Evolutionary conservation across 2,329 filamentous ascomycete species (phyloP).

Genomic region (Fusarium lateritium): DNA sequence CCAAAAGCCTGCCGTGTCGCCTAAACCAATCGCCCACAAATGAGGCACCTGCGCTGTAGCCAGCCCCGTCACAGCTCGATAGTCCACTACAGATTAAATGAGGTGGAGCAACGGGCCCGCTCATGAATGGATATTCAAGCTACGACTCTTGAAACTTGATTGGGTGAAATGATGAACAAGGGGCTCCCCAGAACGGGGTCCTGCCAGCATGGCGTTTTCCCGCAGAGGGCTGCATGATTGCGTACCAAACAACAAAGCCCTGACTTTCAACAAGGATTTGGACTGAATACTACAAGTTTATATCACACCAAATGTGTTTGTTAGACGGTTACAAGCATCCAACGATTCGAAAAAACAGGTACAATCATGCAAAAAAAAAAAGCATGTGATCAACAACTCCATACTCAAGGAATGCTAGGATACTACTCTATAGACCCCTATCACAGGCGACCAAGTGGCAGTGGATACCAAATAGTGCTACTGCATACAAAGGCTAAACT

Average conservation of each 20-base stretch:
- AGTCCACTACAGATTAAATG: conserved; percentile 32
- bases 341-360: too few species aligned
- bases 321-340: neutral
- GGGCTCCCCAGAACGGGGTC: conserved; percentile 33
- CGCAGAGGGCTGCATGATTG: conserved; percentile 35
- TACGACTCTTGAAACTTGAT: conserved; percentile 17
- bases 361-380: neutral
- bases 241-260: conserved; percentile 35
- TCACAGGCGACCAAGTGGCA: neutral
- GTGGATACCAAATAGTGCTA: neutral
- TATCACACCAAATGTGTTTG: neutral
- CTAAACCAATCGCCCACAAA: conserved; percentile 24
- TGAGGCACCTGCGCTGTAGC: conserved; percentile 9
- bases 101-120: conserved; percentile 21
- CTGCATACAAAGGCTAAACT: neutral
- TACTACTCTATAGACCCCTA: conserved; percentile 6
- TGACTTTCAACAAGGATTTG: conserved; percentile 18
- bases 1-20: conserved; percentile 1
- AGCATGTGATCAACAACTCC: neutral
- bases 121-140: conserved; percentile 11
- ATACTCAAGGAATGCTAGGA: neutral
- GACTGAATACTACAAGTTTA: conserved; percentile 17
- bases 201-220: conserved; percentile 41
- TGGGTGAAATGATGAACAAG: conserved; percentile 28
- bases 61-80: conserved; percentile 19